Evolutionary conservation across 495 filamentous ascomycete genomes (phyloP), one percentile per base, ranked within the genome.

Genomic region (Penicillium angulare): DNA sequence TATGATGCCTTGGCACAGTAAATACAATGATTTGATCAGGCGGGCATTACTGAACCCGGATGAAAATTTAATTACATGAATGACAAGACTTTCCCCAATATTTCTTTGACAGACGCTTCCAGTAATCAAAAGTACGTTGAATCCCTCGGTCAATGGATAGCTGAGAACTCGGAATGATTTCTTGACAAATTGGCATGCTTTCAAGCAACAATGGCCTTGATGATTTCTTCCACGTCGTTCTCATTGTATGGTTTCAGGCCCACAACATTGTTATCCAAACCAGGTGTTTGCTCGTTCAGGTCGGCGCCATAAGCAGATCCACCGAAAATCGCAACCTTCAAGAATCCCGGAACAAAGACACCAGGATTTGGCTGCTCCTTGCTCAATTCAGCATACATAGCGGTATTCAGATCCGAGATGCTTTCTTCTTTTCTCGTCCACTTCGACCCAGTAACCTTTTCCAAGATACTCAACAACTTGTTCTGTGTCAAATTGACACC

Each of bases 1-100:
- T 16, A 59, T 5, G 59, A 63, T 7, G 60, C 67, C 22, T 45
- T 72, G 10, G 66, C 66, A n/a, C 46, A 49, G 32, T 41, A 24
- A 29, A 20, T 13, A 21, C n/a, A n/a, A n/a, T n/a, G 1, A 0
- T 36, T 36, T 23, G 27, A 0, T 1, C 6, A n/a, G 13, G 2
- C 1, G 9, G 43, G 18, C 33, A 18, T 4, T 0, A 39, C 7
- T 39, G n/a, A 8, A 6, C 8, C 16, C 4, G 17, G 6, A 36
- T 36, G 1, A 16, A 36, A 44, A 20, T 18, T 3, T 20, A 10
- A 29, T 29, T 29, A 10, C 10, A 29, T 29, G 5, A 5, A 29
- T 29, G 5, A 5, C 26, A n/a, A n/a, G n/a, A n/a, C n/a, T n/a
- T n/a, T n/a, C n/a, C n/a, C n/a, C n/a, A n/a, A n/a, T n/a, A n/a